Evolutionary conservation across 441 rosid genomes (phyloP), one percentile per base, ranked within the genome.

Genomic region (Erodium chrysanthum): DNA sequence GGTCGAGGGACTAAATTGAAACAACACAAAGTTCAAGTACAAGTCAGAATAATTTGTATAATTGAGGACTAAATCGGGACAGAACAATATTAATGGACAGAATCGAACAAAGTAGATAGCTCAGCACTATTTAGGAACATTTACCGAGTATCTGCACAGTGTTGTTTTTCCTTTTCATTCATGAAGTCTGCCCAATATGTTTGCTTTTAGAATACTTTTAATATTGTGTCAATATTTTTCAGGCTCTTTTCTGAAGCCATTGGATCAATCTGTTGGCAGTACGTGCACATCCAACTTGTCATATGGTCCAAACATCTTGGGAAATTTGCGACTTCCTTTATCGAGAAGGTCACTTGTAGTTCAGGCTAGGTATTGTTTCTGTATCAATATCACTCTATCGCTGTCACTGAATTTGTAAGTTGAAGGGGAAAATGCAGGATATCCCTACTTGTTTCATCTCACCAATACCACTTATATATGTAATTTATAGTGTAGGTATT

Each of bases 291-390:
- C 69, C 63, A 86, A 74, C 67, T 81, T 84, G 77, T 69, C 88
- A 48, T 77, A 85, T 31, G 48, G 73, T 65, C 52, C 76, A 67
- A 79, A 79, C 72, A 74, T 22, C 35, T 70, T 70, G 12, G 66
- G 81, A 66, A 85, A 80, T 66, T 31, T 82, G 70, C 85, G 73
- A 40, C 65, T 79, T 65, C 62, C 79, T 69, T 70, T 80, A 25
- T 79, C 88, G 4, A 81, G 78, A 70, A 80, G 74, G 70, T 35
- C 83, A 10, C 76, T 83, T 18, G 64, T 70, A 0, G 88, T 90
- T 79, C 82, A 76, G 63, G 96, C 96, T 70, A 82, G 85, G 5
- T 82, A 86, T 50, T 50, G 56, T 50, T n/a, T 50, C 15, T 50
- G 20, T n/a, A 50, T 50, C 3, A 25, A 1, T 25, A 25, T 25